Evolutionary conservation across 2,329 filamentous ascomycete species (phyloP), one percentile per base, ranked within the genome.

Genomic region (Penicillium sp.): DNA sequence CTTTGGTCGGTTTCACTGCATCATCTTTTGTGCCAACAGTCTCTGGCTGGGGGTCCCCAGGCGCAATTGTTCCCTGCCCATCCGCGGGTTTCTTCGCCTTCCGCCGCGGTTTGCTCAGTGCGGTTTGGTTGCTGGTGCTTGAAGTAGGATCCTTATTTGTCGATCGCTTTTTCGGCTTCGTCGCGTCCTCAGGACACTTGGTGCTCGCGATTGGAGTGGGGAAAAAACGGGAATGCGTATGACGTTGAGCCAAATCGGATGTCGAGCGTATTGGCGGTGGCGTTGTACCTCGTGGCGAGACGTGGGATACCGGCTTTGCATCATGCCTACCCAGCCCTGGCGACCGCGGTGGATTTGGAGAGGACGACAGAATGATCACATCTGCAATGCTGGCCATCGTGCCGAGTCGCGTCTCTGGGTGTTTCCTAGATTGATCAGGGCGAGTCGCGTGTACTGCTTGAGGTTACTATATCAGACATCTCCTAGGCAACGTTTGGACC

Each of bases 361-460:
- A 77, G 19, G 77, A 79, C 27, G 75, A 77, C 50, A 79, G 65
- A 54, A 77, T 59, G 54, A 77, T 71, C 52, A 77, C 66, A 36
- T 78, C 70, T 15, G 70, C 62, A 49, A 69, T 65, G 55, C 67
- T 68, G 59, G 67, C 64, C 77, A 80, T 80, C 52, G 62, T 76
- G 63, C 60, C 64, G 39, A 60, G 33, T 50, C 56, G 54, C 51
- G 60, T 49, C 42, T 54, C n/a, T 45, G 19, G 29, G 38, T 35
- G 10, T 38, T 45, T 53, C 51, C n/a, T 44, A 29, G 38, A 36
- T 21, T 25, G 15, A 53, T 60, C 43, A 50, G 21, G 48, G 33
- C 9, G 36, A 47, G 25, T 47, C 19, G 35, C 47, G 35, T 29
- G 33, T 23, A 21, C 23, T 31, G 12, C 21, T 56, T 27, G 17